A percentile compares a stretch with the other conserved stretches of the same genome.
These are phyloP conservation scores for Rhodotorula paludigena DNA, from an alignment of 768 basidiomycete species.

Conservation along the genomic window DNA sequence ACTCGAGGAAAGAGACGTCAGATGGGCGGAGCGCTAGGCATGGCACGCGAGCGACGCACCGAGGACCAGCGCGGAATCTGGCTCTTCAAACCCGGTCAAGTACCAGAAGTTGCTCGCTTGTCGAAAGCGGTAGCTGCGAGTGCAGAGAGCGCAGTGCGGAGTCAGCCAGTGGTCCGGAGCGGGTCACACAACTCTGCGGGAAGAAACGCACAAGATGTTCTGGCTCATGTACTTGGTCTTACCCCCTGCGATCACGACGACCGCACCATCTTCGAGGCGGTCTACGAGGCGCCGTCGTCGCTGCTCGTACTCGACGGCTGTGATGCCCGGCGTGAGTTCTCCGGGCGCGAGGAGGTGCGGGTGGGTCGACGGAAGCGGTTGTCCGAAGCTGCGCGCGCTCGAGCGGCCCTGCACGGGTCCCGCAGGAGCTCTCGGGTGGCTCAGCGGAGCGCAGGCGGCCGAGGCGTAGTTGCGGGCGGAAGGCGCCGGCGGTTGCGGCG, in stretches of 20 bases:
- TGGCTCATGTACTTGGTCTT: slow-evolving; percentile 79
- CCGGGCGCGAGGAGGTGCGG: slow-evolving; percentile 67
- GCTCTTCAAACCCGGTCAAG: slow-evolving; percentile 90
- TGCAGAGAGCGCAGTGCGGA: too few species aligned
- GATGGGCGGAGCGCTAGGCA: neutral
- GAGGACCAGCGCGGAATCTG: slow-evolving; percentile 79
- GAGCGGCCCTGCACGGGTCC: neutral
- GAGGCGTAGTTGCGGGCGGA: neutral
- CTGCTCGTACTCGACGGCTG: slow-evolving; percentile 67
- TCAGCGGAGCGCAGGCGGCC: slow-evolving; percentile 7
- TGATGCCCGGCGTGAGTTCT: slow-evolving; percentile 79
- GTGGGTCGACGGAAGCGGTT: slow-evolving; percentile 71
- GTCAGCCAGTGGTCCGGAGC: too few species aligned
- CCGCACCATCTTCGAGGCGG: slow-evolving; percentile 62
- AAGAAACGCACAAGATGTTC: slow-evolving; percentile 55
- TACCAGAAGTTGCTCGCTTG: slow-evolving; percentile 93
- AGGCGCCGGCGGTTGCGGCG: neutral
- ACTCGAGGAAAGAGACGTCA: neutral
- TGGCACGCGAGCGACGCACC: slow-evolving; percentile 51
- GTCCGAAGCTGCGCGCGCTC: slow-evolving; percentile 56
- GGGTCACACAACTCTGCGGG: too few species aligned
- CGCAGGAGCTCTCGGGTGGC: neutral
- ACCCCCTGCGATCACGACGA: slow-evolving; percentile 72
- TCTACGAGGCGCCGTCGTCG: slow-evolving; percentile 68
- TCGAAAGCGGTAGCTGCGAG: slow-evolving; percentile 80